Evolutionary conservation across 2,329 filamentous ascomycete genomes (phyloP).

Genomic region (Penicillium expansum): DNA sequence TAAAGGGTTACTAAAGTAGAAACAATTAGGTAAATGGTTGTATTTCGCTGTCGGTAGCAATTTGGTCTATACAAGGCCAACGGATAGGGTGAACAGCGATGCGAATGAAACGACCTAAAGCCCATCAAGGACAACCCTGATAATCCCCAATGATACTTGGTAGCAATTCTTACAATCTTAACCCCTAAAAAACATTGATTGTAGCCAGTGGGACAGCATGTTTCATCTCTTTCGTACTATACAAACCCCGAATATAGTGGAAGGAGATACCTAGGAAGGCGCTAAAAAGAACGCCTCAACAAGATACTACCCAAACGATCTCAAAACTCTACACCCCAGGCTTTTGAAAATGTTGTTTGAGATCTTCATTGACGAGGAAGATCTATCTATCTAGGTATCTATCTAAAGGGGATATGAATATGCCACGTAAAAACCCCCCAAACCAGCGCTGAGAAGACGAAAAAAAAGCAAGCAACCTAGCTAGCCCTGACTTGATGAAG

Average conservation of each 20-base stretch:
- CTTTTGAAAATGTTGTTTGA: not conserved
- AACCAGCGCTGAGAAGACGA: slow-evolving; percentile 11
- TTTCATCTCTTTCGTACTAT: not conserved
- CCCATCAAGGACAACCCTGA: not conserved
- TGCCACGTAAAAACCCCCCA: slow-evolving; percentile 5
- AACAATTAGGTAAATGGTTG: not conserved
- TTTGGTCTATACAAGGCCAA: not conserved
- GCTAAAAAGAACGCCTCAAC: not conserved
- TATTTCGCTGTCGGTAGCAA: no score
- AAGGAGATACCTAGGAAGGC: not conserved
- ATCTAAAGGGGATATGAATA: slow-evolving; percentile 14
- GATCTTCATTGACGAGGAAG: not conserved
- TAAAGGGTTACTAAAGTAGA: no score
- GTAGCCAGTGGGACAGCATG: not conserved
- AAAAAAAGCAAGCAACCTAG: slow-evolving; percentile 6
- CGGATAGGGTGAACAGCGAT: not conserved
- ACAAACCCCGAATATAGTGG: not conserved
- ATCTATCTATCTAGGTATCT: slow-evolving; percentile 26
- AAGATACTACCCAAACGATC: not conserved
- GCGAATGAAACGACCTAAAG: not conserved
- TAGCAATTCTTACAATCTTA: not conserved
- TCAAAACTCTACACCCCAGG: not conserved
- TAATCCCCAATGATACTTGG: not conserved
- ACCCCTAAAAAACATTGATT: not conserved
- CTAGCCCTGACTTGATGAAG: slow-evolving; percentile 9